Conservation (phyloP, 257 asterid species). For the Lycium barbarum region DNA sequence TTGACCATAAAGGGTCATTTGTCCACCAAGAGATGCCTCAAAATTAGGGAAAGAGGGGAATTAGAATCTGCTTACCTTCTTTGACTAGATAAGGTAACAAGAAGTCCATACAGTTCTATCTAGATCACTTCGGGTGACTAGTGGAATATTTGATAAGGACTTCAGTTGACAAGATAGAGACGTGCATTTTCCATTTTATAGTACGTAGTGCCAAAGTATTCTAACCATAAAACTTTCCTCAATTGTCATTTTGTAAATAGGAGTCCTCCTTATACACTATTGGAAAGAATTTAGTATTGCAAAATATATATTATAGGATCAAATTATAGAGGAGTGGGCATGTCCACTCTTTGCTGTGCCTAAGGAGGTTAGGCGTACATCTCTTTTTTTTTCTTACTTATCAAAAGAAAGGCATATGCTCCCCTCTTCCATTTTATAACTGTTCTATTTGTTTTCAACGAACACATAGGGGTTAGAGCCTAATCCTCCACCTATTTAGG, state of each 20-base stretch:
- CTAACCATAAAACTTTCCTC: background rate
- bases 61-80: constrained; percentile 6
- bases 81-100: background rate
- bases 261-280: background rate
- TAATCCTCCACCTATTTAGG: background rate
- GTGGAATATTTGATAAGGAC: constrained; percentile 1
- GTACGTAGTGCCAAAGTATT: background rate
- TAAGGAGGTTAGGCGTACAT: background rate
- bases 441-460: background rate
- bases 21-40: background rate
- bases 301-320: background rate
- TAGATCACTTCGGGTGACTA: background rate
- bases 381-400: background rate
- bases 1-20: background rate
- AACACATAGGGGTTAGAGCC: background rate
- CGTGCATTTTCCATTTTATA: background rate
- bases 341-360: background rate
- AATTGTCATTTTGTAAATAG: background rate
- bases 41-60: constrained; percentile 8
- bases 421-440: background rate
- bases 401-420: background rate
- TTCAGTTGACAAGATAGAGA: background rate
- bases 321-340: background rate
- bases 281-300: background rate
- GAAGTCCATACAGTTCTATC: background rate